Evolutionary conservation across 768 basidiomycete species (phyloP).

Genomic region (Boletus eberwhitei): DNA sequence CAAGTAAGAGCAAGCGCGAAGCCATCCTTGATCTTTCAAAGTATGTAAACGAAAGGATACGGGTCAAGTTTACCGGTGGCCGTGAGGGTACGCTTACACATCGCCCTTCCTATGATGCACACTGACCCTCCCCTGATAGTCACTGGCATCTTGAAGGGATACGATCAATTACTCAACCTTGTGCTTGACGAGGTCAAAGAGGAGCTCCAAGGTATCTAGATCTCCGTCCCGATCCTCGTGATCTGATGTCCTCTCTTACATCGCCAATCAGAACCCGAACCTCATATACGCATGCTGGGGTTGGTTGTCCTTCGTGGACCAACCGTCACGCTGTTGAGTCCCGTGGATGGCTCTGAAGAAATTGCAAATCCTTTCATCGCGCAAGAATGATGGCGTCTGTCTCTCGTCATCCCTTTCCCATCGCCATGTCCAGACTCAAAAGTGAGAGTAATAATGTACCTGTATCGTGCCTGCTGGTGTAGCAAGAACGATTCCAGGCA

Average conservation of each 20-base stretch:
- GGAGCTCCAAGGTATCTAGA: slow-evolving; percentile 57
- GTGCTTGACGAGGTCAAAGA: slow-evolving; percentile 96
- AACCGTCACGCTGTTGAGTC: slow-evolving; percentile 90
- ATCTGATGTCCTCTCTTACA: slow-evolving; percentile 7
- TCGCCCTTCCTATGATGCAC: background rate
- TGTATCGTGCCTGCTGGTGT: background rate
- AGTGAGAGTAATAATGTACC: background rate
- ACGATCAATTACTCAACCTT: slow-evolving; percentile 93
- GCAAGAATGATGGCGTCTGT: slow-evolving; percentile 46
- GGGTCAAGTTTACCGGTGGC: slow-evolving; percentile 98
- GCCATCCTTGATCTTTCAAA: slow-evolving; percentile 94
- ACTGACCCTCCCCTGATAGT: slow-evolving; percentile 45
- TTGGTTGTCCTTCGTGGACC: slow-evolving; percentile 91
- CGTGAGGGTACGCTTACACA: slow-evolving; percentile 66
- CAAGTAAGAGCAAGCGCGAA: slow-evolving; percentile 62
- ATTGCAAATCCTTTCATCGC: slow-evolving; percentile 85
- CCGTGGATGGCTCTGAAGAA: slow-evolving; percentile 93
- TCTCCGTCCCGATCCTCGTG: slow-evolving; percentile 9
- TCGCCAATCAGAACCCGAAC: slow-evolving; percentile 53
- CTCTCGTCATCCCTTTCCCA: background rate
- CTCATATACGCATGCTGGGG: slow-evolving; percentile 65
- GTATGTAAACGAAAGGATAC: slow-evolving; percentile 87
- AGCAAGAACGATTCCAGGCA: background rate
- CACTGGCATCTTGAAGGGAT: slow-evolving; percentile 90
- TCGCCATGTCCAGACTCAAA: background rate